Evolutionary conservation across 345 rosid species (phyloP), one percentile per base, ranked within the genome.

Genomic region (Laguncularia racemosa): DNA sequence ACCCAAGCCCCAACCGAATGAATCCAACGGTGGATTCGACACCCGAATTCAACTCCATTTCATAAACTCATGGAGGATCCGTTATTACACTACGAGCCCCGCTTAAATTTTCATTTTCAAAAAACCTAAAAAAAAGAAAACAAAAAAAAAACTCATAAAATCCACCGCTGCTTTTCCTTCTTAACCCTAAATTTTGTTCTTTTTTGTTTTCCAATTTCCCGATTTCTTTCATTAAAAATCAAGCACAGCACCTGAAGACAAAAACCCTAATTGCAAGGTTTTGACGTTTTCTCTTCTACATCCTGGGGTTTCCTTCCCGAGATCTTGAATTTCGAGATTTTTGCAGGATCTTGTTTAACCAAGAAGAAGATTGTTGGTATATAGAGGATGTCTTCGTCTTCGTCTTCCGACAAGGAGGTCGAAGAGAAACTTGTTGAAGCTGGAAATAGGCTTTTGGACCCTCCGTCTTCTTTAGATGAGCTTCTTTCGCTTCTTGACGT

Each of bases 401-500:
- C 85, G 53, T 71, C 78, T 48, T 60, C 83, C 20, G 88, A 84
- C 53, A 80, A 65, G 46, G 95, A 79, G 80, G 76, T 85, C 16
- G 90, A 84, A 61, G 76, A 70, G 17, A 83, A 75, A 81, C 81
- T 95, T 53, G 7, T 52, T 67, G 87, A 85, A 56, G 87, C 95
- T 40, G 97, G 91, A 15, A 78, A 73, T 16, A 79, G 60, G 78
- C 91, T 95, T 43, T n/a, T 75, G 20, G 72, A 77, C 57, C 87
- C 91, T n/a, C 84, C 96, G 55, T 58, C 86, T 40, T 69, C 88
- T 3, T 73, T 78, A 20, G 90, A 85, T 12, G 88, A 81, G 49
- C 92, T 93, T 62, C 89, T 93, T 66, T 59, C 79, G 64, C 84
- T 90, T 59, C 95, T 93, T 10, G 91, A 93, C 44, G 99, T 85